These are phyloP conservation scores for Aspergillus hiratsukae DNA, from an alignment of 2,329 filamentous ascomycete genomes.

Conservation along the genomic window DNA sequence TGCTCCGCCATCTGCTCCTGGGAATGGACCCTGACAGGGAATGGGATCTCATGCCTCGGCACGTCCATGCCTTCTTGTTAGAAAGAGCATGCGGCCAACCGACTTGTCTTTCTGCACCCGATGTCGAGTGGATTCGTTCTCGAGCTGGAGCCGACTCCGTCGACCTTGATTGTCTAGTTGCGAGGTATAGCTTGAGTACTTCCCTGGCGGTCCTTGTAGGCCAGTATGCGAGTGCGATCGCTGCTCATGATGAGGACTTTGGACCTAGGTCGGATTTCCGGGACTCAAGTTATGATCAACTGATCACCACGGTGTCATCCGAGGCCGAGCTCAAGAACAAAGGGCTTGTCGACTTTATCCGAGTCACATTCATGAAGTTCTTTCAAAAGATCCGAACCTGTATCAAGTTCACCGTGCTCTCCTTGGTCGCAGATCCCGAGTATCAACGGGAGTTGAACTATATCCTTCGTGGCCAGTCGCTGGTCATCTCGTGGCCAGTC, in stretches of 20 bases:
- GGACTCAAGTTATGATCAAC: neutral
- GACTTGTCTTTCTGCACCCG: constrained; percentile 34
- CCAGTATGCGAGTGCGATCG: neutral
- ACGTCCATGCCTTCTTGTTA: constrained; percentile 20
- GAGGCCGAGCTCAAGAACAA: neutral
- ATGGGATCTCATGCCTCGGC: constrained; percentile 9
- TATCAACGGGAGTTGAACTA: constrained; percentile 49
- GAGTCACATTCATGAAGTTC: constrained; percentile 6
- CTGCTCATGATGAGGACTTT: neutral
- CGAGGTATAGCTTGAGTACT: neutral
- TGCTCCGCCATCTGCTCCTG: constrained; percentile 10
- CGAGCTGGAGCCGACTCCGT: constrained; percentile 11
- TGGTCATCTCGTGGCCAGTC: constrained; percentile 32
- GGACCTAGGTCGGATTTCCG: neutral
- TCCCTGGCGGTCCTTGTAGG: neutral
- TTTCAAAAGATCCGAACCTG: constrained; percentile 37
- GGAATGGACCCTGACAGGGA: constrained; percentile 12
- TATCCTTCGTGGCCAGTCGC: constrained; percentile 36
- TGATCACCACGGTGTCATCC: neutral
- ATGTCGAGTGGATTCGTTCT: constrained; percentile 40
- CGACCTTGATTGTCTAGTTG: neutral
- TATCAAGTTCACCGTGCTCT: constrained; percentile 48
- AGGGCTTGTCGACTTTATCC: neutral
- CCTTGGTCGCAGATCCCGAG: constrained; percentile 50
- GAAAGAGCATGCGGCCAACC: constrained; percentile 41